phyloP scores from a whole-genome alignment of 2,329 filamentous ascomycete genomes.

The Davidsoniella neocaledoniae region DNA sequence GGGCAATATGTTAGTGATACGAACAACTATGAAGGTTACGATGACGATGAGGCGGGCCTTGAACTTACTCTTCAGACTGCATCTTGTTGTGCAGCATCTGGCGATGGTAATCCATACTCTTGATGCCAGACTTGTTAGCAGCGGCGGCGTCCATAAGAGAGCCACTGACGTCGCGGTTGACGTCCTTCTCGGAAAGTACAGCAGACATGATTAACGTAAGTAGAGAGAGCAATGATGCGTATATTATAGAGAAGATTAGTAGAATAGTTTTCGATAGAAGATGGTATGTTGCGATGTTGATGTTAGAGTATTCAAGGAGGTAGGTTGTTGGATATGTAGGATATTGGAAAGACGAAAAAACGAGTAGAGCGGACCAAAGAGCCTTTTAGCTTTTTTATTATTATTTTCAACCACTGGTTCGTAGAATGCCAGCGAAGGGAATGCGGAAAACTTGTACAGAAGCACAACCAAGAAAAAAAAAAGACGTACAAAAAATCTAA shows the following conservation, averaged over 20 bases:
- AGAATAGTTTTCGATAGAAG: slow-evolving; percentile 1
- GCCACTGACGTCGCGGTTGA: slow-evolving; percentile 35
- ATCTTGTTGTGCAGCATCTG: slow-evolving; percentile 59
- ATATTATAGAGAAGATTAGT: slow-evolving; percentile 15
- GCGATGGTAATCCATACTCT: slow-evolving; percentile 63
- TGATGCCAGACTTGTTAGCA: slow-evolving; percentile 30
- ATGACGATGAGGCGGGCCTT: not conserved
- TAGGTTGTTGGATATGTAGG: not conserved
- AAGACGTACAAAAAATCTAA: too few relatives aligned
- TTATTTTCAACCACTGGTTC: not conserved
- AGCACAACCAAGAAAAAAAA: too few relatives aligned
- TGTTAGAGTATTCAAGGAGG: not conserved
- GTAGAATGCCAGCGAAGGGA: too few relatives aligned
- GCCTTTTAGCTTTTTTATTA: not conserved
- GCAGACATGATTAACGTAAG: slow-evolving; percentile 32
- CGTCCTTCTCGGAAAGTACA: slow-evolving; percentile 49
- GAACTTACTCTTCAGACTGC: slow-evolving; percentile 41
- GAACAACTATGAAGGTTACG: not conserved
- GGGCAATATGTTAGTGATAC: slow-evolving; percentile 12
- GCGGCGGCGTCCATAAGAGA: slow-evolving; percentile 13
- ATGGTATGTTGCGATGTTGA: not conserved
- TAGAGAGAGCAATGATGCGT: slow-evolving; percentile 20
- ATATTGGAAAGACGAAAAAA: not conserved
- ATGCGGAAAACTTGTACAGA: too few relatives aligned
- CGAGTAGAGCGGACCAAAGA: not conserved